These are phyloP conservation scores for Fallopia convolvulus DNA, from an alignment of 148 eudicot species.

Conservation along the genomic window DNA sequence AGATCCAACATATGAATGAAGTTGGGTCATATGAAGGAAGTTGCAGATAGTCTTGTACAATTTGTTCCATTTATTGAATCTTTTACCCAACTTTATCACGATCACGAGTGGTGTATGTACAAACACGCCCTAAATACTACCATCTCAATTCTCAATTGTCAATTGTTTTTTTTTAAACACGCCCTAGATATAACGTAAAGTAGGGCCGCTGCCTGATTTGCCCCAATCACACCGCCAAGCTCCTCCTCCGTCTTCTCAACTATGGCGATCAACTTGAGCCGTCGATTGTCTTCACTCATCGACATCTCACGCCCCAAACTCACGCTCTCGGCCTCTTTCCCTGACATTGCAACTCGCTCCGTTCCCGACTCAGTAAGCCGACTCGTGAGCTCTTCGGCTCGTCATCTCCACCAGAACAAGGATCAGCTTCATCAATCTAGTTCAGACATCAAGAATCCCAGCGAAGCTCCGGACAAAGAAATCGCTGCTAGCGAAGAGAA, in stretches of 20 bases:
- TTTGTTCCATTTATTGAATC: too few species aligned
- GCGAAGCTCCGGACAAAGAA: conserved; percentile 8
- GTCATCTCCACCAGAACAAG: conserved; percentile 14
- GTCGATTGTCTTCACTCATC: conserved; percentile 29
- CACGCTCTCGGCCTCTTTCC: conserved; percentile 9
- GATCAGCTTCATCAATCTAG: conserved; percentile 13
- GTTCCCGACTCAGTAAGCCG: conserved; percentile 23
- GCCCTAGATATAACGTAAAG: background rate
- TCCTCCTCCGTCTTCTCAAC: background rate
- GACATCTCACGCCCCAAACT: conserved; percentile 11
- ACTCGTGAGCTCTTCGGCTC: conserved; percentile 28
- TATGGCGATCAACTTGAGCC: conserved; percentile 45
- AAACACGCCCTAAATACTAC: too few species aligned
- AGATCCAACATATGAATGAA: too few species aligned
- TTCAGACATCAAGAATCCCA: conserved; percentile 14
- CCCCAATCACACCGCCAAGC: background rate
- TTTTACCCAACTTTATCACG: too few species aligned
- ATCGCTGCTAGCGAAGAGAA: conserved; percentile 13
- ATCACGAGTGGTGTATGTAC: too few species aligned
- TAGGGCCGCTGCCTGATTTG: background rate
- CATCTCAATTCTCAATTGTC: too few species aligned
- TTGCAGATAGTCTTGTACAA: too few species aligned
- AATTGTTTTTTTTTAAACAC: background rate
- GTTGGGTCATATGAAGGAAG: too few species aligned
- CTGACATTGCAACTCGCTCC: conserved; percentile 16